Evolutionary conservation across 768 basidiomycete genomes (phyloP).

Genomic region (Amanita pallidorosea): DNA sequence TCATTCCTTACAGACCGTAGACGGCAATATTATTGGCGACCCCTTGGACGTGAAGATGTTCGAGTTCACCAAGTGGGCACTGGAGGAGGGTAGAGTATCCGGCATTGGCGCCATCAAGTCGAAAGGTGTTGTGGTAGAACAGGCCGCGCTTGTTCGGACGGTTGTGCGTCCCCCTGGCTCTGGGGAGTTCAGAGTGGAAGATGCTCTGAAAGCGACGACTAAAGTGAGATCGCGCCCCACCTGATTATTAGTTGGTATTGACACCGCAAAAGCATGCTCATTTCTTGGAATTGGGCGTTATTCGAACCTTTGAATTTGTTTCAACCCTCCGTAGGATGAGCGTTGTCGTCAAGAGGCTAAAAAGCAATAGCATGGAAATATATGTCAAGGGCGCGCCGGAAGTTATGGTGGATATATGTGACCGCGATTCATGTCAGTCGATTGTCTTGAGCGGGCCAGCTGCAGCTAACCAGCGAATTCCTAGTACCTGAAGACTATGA

Average conservation of each 20-base stretch:
- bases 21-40: conserved; percentile 85
- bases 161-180: conserved; percentile 96
- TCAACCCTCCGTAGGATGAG: conserved; percentile 93
- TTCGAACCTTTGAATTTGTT: conserved; percentile 93
- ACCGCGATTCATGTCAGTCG: conserved; percentile 76
- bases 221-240: conserved; percentile 38
- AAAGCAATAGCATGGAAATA: conserved; percentile 91
- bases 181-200: conserved; percentile 81
- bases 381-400: conserved; percentile 99
- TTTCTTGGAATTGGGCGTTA: conserved; percentile 94
- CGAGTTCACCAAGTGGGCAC: conserved; percentile 89
- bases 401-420: conserved; percentile 94
- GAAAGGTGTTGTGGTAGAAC: conserved; percentile 50
- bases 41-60: conserved; percentile 98
- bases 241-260: not conserved
- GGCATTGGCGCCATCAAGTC: conserved; percentile 65
- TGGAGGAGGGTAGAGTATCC: conserved; percentile 80
- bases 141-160: conserved; percentile 88
- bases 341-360: conserved; percentile 92
- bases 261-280: conserved; percentile 65
- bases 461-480: not conserved
- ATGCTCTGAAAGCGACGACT: conserved; percentile 76
- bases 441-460: not conserved
- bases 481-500: conserved; percentile 94
- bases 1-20: conserved; percentile 87